Evolutionary conservation across 2,329 filamentous ascomycete genomes (phyloP).

Genomic region (Tympanopsis confertula): DNA sequence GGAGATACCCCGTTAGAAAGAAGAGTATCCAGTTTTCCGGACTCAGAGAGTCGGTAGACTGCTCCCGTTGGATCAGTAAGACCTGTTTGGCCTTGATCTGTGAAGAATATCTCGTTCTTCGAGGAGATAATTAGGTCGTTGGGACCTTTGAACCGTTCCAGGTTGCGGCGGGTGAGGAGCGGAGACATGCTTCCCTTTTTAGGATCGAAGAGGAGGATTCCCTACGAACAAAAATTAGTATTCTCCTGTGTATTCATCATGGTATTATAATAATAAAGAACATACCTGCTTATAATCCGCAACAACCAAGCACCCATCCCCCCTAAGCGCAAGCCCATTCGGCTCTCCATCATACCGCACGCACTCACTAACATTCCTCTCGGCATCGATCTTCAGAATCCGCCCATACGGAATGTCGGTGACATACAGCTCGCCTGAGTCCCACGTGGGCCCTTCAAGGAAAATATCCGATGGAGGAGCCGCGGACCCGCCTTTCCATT

Average conservation of each 20-base stretch:
- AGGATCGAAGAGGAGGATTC: constrained; percentile 22
- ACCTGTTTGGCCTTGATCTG: constrained; percentile 29
- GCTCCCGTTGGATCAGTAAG: constrained; percentile 26
- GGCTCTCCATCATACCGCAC: constrained; percentile 26
- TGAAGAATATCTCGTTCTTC: constrained; percentile 25
- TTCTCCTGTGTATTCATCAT: neutral
- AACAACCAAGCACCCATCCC: constrained; percentile 19
- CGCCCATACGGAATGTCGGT: constrained; percentile 26
- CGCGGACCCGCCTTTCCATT: constrained; percentile 24
- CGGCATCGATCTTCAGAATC: constrained; percentile 18
- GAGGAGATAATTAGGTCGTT: constrained; percentile 27
- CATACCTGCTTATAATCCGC: constrained; percentile 28
- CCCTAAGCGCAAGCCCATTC: constrained; percentile 21
- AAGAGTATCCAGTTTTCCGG: constrained; percentile 22
- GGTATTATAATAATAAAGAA: neutral
- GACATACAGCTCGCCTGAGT: constrained; percentile 20
- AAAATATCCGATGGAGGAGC: constrained; percentile 22
- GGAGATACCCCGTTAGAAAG: constrained; percentile 24
- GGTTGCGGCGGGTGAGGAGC: constrained; percentile 19
- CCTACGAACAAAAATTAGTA: constrained; percentile 11
- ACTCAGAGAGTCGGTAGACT: constrained; percentile 20
- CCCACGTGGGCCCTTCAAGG: constrained; percentile 22
- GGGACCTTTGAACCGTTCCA: constrained; percentile 28
- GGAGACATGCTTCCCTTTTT: constrained; percentile 12
- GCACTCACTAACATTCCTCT: constrained; percentile 15